These are phyloP conservation scores for Arabidopsis lyrata DNA, from an alignment of 441 rosid species.

Conservation along the genomic window DNA sequence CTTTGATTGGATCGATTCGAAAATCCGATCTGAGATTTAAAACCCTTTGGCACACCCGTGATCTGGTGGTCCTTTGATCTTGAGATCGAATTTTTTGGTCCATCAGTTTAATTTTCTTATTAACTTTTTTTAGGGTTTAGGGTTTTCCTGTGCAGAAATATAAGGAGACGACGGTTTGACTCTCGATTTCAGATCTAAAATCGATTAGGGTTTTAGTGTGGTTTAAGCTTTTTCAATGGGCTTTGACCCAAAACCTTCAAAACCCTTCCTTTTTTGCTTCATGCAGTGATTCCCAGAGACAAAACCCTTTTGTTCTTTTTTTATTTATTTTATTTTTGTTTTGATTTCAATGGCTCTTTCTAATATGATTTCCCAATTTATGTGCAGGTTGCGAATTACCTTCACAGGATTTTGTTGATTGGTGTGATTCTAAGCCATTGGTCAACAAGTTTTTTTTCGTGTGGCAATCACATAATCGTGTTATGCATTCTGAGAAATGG, in stretches of 20 bases:
- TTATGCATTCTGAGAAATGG: constrained; percentile 71
- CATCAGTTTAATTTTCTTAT: neutral
- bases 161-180: neutral
- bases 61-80: constrained; percentile 22
- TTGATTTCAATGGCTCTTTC: neutral
- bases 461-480: constrained; percentile 35
- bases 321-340: neutral
- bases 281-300: constrained; percentile 1
- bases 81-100: constrained; percentile 15
- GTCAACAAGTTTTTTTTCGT: constrained; percentile 14
- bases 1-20: constrained; percentile 14
- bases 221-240: constrained; percentile 36
- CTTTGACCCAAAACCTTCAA: constrained; percentile 13
- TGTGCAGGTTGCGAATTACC: constrained; percentile 22
- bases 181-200: constrained; percentile 22
- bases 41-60: neutral
- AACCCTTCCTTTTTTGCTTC: constrained; percentile 4
- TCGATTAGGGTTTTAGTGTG: constrained; percentile 42
- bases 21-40: constrained; percentile 41
- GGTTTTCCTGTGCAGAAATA: constrained; percentile 21
- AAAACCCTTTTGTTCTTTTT: neutral
- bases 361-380: constrained; percentile 3
- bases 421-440: constrained; percentile 18
- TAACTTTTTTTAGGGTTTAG: constrained; percentile 32
- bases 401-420: constrained; percentile 9